These are phyloP conservation scores for Tremella fuciformis DNA, from an alignment of 768 basidiomycete genomes.

Conservation along the genomic window DNA sequence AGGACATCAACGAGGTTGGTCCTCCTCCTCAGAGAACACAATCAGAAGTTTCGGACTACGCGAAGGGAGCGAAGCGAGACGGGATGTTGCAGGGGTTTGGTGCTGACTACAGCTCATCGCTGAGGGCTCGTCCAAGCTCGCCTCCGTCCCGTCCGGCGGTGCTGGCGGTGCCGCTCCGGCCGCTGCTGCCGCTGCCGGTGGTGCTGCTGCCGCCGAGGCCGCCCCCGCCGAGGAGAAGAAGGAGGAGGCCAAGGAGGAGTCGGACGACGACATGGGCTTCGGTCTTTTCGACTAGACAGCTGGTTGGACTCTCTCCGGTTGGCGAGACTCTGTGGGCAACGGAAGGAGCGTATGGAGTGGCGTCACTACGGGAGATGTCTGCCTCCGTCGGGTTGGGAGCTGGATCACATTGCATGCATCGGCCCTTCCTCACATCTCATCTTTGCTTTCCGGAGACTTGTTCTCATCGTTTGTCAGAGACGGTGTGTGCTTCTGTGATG, in stretches of 20 bases:
- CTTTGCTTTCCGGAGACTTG: too few relatives aligned
- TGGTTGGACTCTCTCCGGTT: constrained; percentile 6
- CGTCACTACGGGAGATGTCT: too few relatives aligned
- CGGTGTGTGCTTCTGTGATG: too few relatives aligned
- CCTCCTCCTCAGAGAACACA: neutral
- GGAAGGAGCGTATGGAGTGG: neutral
- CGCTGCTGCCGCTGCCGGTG: constrained; percentile 60
- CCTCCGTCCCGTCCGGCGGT: constrained; percentile 96
- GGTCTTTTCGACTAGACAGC: constrained; percentile 85
- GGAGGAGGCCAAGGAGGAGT: constrained; percentile 78
- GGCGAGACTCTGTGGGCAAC: neutral
- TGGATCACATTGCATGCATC: constrained; percentile 6
- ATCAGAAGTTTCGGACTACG: neutral
- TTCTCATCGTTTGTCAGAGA: too few relatives aligned
- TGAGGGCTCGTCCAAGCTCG: constrained; percentile 87
- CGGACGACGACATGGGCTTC: constrained; percentile 98
- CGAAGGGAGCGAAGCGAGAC: neutral
- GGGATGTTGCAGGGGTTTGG: neutral
- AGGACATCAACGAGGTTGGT: constrained; percentile 75
- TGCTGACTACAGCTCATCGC: constrained; percentile 67
- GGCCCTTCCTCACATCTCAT: neutral
- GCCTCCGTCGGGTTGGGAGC: neutral
- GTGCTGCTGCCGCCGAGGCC: constrained; percentile 59
- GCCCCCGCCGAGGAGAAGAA: constrained; percentile 66
- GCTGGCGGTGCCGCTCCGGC: constrained; percentile 55